Conservation (phyloP, 1,139 yeast genomes). For the Arxiozyma bovina region DNA sequence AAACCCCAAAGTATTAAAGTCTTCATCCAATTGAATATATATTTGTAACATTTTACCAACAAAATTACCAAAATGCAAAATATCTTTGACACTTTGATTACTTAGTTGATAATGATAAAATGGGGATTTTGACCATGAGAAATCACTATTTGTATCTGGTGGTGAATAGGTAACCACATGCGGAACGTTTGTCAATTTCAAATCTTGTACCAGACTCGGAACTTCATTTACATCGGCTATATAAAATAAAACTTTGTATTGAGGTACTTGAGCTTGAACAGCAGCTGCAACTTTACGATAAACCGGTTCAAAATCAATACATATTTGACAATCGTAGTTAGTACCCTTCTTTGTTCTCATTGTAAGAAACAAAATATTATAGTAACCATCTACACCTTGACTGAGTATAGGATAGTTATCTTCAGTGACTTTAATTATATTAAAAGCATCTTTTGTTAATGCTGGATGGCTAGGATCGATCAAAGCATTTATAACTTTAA, state of each 20-base stretch:
- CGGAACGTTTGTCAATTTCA: constrained; percentile 47
- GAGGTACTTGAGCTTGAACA: constrained; percentile 39
- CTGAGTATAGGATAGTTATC: constrained; percentile 26
- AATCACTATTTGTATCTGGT: constrained; percentile 17
- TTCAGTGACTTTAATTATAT: constrained; percentile 28
- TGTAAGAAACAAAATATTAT: constrained; percentile 39
- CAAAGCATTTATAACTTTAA: neutral
- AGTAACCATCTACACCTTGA: constrained; percentile 36
- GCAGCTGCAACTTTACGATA: constrained; percentile 37
- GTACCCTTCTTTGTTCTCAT: constrained; percentile 30
- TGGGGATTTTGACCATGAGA: constrained; percentile 24
- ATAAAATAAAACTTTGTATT: constrained; percentile 38
- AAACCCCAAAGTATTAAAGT: constrained; percentile 38
- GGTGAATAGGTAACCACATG: constrained; percentile 61
- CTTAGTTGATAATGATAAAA: constrained; percentile 32
- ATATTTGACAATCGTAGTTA: constrained; percentile 35
- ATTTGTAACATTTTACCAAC: constrained; percentile 40
- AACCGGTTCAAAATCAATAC: constrained; percentile 36
- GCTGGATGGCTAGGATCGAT: constrained; percentile 7
- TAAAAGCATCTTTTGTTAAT: constrained; percentile 16
- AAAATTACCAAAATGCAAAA: constrained; percentile 45
- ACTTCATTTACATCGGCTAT: constrained; percentile 44
- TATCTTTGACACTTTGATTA: constrained; percentile 22
- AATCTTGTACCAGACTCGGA: constrained; percentile 34
- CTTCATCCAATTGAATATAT: constrained; percentile 37